phyloP scores from a whole-genome alignment of 805 yeast species.

The Kluyveromyces lactis region DNA sequence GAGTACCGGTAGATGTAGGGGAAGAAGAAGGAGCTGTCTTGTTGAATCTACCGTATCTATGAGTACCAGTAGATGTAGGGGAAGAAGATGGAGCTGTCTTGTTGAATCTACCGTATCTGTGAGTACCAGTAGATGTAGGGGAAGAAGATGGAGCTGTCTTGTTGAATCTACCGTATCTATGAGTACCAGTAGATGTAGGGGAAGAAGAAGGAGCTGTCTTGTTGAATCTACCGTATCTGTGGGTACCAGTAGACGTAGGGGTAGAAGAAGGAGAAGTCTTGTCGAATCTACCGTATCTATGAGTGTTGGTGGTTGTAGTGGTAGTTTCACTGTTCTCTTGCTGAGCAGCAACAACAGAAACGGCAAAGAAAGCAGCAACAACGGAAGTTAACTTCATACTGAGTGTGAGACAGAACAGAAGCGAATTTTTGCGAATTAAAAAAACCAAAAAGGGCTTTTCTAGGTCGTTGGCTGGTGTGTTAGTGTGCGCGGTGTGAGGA shows the following conservation, averaged over 20 bases:
- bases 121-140: conserved; percentile 40
- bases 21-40: conserved; percentile 29
- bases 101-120: conserved; percentile 48
- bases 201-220: conserved; percentile 27
- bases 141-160: conserved; percentile 29
- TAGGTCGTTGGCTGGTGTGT: not conserved
- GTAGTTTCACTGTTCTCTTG: conserved; percentile 35
- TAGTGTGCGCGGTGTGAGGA: not conserved
- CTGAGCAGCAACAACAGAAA: conserved; percentile 24
- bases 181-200: conserved; percentile 36
- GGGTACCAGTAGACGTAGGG: conserved; percentile 39
- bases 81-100: conserved; percentile 34
- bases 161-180: conserved; percentile 46
- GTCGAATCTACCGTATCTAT: conserved; percentile 46
- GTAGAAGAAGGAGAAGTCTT: conserved; percentile 29
- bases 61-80: conserved; percentile 37
- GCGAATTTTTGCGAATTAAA: no score
- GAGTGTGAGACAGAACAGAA: not conserved
- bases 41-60: conserved; percentile 46
- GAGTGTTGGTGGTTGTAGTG: conserved; percentile 41
- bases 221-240: conserved; percentile 48
- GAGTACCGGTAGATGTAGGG: conserved; percentile 39
- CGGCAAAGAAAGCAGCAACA: conserved; percentile 33
- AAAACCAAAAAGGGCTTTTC: no score
- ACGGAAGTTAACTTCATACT: conserved; percentile 38